Base-by-base conservation (phyloP, 2,329 filamentous ascomycete genomes). In the Pestalotiopsis sp. region DNA sequence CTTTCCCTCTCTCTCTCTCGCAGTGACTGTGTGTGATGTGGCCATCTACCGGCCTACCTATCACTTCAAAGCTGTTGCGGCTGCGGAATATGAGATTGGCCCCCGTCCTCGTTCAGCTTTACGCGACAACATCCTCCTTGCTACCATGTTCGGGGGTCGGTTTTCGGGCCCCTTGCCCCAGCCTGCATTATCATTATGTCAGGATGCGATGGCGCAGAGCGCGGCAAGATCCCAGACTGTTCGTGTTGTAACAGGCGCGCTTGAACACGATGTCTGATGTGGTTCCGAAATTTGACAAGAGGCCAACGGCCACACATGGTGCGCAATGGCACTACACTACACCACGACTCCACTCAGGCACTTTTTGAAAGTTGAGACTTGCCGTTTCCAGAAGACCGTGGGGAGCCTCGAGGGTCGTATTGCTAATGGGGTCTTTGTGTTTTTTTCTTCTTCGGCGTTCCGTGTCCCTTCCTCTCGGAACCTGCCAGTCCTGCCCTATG, bases 381-480 rank as follows among this genome's bases (percentile, higher is more conserved):
- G 63, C 63, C 63, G 52, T 56, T 56, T 57, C 23, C 41, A 57
- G 63, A 57, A 66, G 52, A 31, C 31, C 49, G 7, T 66, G 63
- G 63, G 38, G 49, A 58, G 41, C 49, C 38, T 39, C 9, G 23
- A 36, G 60, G 36, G 25, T 45, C 49, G 45, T 52, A 23, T 52
- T 66, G 45, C 41, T n/a, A 38, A 66, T 66, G 63, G 63, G 62
- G 59, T 62, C 59, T 62, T 39, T 39, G 59, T 20, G 38, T 62
- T 62, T 27, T 27, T 36, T 27, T 23, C 38, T 62, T 62, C 59
- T 36, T 27, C 57, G 31, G 57, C 45, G 45, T 52, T 52, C 45
- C 17, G 45, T 52, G 45, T 41, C 60, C 36, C 31, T 23, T 36
- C 25, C 60, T 36, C 49, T 66, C 41, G 49, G 63, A 66, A 11